Evolutionary conservation across 495 filamentous ascomycete genomes (phyloP).

Genomic region (Hypomontagnella monticulosa): DNA sequence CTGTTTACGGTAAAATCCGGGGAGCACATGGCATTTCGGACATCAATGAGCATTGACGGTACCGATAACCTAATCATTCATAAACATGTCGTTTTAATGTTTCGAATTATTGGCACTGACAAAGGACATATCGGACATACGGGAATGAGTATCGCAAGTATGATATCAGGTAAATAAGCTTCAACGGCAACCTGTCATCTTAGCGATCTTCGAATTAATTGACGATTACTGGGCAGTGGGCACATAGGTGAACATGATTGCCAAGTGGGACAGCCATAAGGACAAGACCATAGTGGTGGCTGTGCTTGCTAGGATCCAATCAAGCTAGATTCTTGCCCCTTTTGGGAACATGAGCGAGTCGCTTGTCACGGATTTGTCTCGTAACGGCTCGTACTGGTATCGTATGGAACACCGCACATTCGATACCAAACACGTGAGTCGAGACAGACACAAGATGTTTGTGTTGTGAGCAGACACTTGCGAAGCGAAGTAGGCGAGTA

Average conservation of each 20-base stretch:
- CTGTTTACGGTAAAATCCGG: conserved; percentile 18
- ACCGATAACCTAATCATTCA: no score
- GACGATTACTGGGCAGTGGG: background rate
- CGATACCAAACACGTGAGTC: conserved; percentile 14
- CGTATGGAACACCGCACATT: conserved; percentile 11
- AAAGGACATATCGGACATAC: no score
- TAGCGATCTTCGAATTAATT: conserved; percentile 1
- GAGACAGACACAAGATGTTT: conserved; percentile 7
- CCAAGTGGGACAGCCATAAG: conserved; percentile 8
- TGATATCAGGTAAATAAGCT: background rate
- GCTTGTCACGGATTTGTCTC: conserved; percentile 11
- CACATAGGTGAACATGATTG: background rate
- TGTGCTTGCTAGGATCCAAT: conserved; percentile 22
- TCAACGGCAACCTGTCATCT: conserved; percentile 10
- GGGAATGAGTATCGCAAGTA: no score
- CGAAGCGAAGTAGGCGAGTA: background rate
- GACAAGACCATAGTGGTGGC: conserved; percentile 18
- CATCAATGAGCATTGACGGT: background rate
- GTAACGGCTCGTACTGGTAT: background rate
- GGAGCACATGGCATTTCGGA: conserved; percentile 18
- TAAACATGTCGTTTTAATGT: no score
- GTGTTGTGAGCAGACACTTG: background rate
- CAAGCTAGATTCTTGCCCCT: conserved; percentile 17
- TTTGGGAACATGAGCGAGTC: conserved; percentile 16
- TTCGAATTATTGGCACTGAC: no score